Conservation (phyloP, 73 alveolate genomes). For the Tetrahymena thermophila region DNA sequence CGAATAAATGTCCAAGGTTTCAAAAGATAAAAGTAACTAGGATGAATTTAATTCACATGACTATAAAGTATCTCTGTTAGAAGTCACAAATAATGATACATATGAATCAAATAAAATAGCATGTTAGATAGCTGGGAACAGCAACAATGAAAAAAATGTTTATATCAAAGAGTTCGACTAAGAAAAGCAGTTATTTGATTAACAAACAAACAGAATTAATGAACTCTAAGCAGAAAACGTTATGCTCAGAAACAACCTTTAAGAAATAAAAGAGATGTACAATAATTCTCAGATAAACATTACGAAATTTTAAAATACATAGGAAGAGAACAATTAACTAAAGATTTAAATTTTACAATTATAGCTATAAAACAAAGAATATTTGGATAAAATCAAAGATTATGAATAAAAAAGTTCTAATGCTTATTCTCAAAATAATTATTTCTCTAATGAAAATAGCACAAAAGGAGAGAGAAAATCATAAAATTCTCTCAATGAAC, state of each 20-base stretch:
- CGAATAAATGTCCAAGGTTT: background rate
- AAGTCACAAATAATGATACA: background rate
- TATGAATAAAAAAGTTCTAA: background rate
- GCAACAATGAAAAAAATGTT: background rate
- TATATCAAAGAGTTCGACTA: background rate
- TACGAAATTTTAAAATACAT: background rate
- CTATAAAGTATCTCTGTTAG: background rate
- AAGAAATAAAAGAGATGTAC: background rate
- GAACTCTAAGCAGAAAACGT: background rate
- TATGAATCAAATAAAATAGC: background rate
- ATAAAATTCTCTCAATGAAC: background rate
- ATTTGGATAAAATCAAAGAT: background rate
- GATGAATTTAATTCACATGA: background rate
- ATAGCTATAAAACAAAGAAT: background rate
- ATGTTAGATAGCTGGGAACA: background rate
- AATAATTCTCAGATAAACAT: background rate
- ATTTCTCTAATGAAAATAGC: background rate
- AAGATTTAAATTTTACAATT: background rate
- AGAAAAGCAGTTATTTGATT: background rate
- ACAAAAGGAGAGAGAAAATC: background rate
- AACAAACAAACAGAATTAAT: background rate
- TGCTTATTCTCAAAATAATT: background rate
- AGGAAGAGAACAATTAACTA: background rate
- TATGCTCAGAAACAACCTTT: background rate
- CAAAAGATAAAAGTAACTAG: background rate